phyloP scores from a whole-genome alignment of 805 yeast genomes.

The Monosporozyma aerobia region DNA sequence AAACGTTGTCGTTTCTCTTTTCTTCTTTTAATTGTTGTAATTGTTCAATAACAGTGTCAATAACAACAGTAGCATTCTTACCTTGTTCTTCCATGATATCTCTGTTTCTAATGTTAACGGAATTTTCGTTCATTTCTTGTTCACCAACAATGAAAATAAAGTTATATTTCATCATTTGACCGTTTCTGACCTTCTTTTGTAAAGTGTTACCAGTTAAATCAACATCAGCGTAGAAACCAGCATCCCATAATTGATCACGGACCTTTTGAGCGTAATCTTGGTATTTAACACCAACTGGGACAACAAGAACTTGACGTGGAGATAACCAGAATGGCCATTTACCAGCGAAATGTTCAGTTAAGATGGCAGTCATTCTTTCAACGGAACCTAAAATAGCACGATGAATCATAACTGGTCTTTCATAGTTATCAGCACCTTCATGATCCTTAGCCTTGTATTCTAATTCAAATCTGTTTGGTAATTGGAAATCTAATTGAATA shows the following conservation, averaged over 20 bases:
- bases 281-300: conserved; percentile 94
- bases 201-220: conserved; percentile 92
- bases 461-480: conserved; percentile 87
- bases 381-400: conserved; percentile 97
- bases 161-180: conserved; percentile 90
- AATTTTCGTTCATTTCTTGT: conserved; percentile 67
- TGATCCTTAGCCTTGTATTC: conserved; percentile 69
- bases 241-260: conserved; percentile 54
- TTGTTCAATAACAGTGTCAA: conserved; percentile 64
- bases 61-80: conserved; percentile 73
- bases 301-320: conserved; percentile 95
- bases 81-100: conserved; percentile 89
- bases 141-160: conserved; percentile 96
- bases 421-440: conserved; percentile 41
- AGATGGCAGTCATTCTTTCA: conserved; percentile 97
- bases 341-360: conserved; percentile 97
- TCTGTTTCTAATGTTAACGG: conserved; percentile 95
- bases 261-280: conserved; percentile 82
- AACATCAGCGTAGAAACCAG: conserved; percentile 85
- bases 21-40: conserved; percentile 58
- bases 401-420: conserved; percentile 98
- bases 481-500: conserved; percentile 96
- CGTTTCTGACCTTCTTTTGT: conserved; percentile 96
- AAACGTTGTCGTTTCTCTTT: conserved; percentile 63
- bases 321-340: conserved; percentile 99